phyloP scores from a whole-genome alignment of 2,329 filamentous ascomycete genomes.

The Aspergillus japonicus region DNA sequence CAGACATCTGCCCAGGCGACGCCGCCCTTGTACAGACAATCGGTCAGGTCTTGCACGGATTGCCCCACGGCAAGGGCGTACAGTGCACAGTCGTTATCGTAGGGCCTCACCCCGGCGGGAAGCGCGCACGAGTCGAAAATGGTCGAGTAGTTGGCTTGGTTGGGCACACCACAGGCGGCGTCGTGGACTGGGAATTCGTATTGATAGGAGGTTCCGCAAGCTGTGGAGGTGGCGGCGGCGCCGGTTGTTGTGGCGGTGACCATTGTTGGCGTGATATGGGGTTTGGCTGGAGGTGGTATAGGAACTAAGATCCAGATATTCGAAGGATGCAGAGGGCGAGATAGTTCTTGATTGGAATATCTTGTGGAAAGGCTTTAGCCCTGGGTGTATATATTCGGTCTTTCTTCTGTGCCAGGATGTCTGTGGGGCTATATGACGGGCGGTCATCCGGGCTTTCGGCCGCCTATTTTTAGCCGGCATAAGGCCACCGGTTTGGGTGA shows the following conservation, averaged over 20 bases:
- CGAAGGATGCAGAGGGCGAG: too few relatives aligned
- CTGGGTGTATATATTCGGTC: too few relatives aligned
- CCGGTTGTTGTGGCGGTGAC: slow-evolving; percentile 9
- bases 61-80: slow-evolving; percentile 23
- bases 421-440: too few relatives aligned
- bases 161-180: slow-evolving; percentile 27
- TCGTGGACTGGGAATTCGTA: slow-evolving; percentile 29
- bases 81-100: slow-evolving; percentile 26
- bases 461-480: too few relatives aligned
- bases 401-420: too few relatives aligned
- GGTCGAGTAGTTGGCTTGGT: slow-evolving; percentile 18
- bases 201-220: slow-evolving; percentile 18
- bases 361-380: too few relatives aligned
- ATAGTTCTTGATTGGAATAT: too few relatives aligned
- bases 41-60: slow-evolving; percentile 24
- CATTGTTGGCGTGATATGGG: too few relatives aligned
- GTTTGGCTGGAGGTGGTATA: too few relatives aligned
- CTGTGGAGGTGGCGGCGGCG: slow-evolving; percentile 9
- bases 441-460: too few relatives aligned
- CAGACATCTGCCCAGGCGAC: slow-evolving; percentile 27
- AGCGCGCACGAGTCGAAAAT: slow-evolving; percentile 22
- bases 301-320: too few relatives aligned
- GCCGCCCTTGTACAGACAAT: slow-evolving; percentile 25
- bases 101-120: slow-evolving; percentile 18
- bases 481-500: too few relatives aligned